Evolutionary conservation across 805 yeast species (phyloP), one percentile per base, ranked within the genome.

Genomic region (Candida tibetensis): DNA sequence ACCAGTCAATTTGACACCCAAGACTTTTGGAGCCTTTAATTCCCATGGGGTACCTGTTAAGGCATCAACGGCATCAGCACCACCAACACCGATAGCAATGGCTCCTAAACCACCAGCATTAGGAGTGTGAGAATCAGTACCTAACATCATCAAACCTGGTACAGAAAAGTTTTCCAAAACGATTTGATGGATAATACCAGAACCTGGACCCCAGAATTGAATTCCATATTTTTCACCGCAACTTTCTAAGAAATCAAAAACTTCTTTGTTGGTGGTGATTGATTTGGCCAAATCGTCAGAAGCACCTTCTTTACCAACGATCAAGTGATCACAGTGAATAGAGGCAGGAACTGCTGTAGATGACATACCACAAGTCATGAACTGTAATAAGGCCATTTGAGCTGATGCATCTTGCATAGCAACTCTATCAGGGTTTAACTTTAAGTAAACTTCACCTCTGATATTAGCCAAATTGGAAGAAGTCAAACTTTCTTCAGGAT

Each of bases 341-440:
- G 96, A 86, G 14, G 87, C 91, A 26, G 99, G 99, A 6, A 95
- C 95, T 5, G 85, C 85, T 14, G 96, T 91, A 26, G 78, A 64
- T 35, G 84, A 72, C 78, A 91, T 79, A 26, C 95, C 95, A 48
- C 96, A 91, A 37, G 97, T 88, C 96, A 93, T 93, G 71, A 93
- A 93, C 69, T 93, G 99, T 53, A 93, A 72, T 51, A 93, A 73
- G n/a, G 99, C 99, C 87, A 91, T 93, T 69, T 93, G 99, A 14
- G 99, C 99, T 22, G 96, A 86, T n/a, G 99, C 99, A 74, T 93
- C 99, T 73, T 93, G 99, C 95, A 95, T 91, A 18, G 99, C 99
- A 33, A 93, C 98, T 62, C 99, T 81, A 62, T 93, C 99, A 17
- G 99, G 99, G 61, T 85, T 80, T 54, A 93, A 76, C 72, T 93